Percentiles rank a stretch among this genome's conserved stretches.
Conservation (phyloP, 768 basidiomycete species). For the Boletus eberwhitei region DNA sequence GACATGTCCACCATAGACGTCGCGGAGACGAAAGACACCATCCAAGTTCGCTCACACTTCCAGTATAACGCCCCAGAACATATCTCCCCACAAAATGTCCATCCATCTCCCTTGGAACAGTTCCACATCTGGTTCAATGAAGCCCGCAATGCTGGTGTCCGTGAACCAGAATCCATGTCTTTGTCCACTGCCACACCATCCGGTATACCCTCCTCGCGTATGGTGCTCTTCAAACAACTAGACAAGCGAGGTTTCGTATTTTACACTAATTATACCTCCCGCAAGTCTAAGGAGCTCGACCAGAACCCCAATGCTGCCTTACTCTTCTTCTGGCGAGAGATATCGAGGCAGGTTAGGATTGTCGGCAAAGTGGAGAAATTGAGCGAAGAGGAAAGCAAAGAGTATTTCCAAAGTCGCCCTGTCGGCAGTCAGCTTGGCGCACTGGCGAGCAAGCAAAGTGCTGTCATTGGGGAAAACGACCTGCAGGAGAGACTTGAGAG, state of each 20-base stretch:
- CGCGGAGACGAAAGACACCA: constrained; percentile 47
- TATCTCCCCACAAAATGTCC: constrained; percentile 59
- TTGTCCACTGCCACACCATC: constrained; percentile 66
- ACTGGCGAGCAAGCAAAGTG: constrained; percentile 91
- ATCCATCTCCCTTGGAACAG: constrained; percentile 72
- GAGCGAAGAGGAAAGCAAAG: constrained; percentile 64
- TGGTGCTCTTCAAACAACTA: constrained; percentile 89
- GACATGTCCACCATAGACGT: constrained; percentile 31
- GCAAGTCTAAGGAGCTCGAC: constrained; percentile 81
- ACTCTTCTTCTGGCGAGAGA: constrained; percentile 89
- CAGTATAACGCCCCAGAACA: constrained; percentile 73
- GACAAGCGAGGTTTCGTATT: constrained; percentile 91
- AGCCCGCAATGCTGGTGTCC: constrained; percentile 53
- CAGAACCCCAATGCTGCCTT: constrained; percentile 79
- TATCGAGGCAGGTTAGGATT: constrained; percentile 76
- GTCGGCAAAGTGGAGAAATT: constrained; percentile 85
- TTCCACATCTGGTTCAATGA: constrained; percentile 86
- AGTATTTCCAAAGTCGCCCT: constrained; percentile 82
- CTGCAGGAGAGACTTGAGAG: constrained; percentile 58
- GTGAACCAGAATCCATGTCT: constrained; percentile 89
- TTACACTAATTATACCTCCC: constrained; percentile 94
- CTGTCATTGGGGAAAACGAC: constrained; percentile 69
- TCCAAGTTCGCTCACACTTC: constrained; percentile 67
- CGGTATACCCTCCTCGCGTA: constrained; percentile 82
- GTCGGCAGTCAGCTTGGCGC: constrained; percentile 85